Evolutionary conservation across 352 stramenopile genomes (phyloP), one percentile per base, ranked within the genome.

Genomic region (Phytophthora multivora): DNA sequence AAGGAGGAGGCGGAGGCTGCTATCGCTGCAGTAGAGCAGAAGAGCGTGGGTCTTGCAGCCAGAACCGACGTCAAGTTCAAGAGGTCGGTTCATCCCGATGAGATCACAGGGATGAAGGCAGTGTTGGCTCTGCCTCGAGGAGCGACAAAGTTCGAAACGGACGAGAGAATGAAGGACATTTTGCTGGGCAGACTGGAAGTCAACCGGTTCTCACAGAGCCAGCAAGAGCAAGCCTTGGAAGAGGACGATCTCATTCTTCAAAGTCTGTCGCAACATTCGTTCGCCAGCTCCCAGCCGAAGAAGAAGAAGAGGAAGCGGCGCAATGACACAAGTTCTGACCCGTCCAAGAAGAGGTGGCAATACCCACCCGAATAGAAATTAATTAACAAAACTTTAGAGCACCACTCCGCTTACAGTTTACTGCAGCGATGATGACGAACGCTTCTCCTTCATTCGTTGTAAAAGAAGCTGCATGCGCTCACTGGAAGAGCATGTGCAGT

Each of bases 191-290:
- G 71, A 42, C 67, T 74, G 7, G 58, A 78, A 19, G 33, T 65
- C 1, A 75, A 62, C 3, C 49, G 64, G 43, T 81, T 89, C 66
- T 88, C 80, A 36, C 80, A 88, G 71, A 77, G 66, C 45, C 60
- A 78, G 51, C 60, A 48, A 33, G 28, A 59, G 41, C 45, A 63
- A 39, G 51, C 59, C 6, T 56, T 75, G 46, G 74, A 85, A 36
- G 81, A 90, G n/a, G 84, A 91, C 30, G 80, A 90, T 12, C 52
- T 82, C n/a, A 78, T 91, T 52, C 73, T 93, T 7, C 84, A 93
- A 51, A 93, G 79, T 59, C 69, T 93, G 12, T 93, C 84, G 58
- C 84, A 93, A 53, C 75, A 71, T 35, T 76, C 80, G 39, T 79
- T 84, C 30, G 50, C 59, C 9, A 65, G 23, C 6, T 73, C 51